These are phyloP conservation scores for Dendrobium catenatum DNA, from an alignment of 106 monocot species.

Conservation along the genomic window DNA sequence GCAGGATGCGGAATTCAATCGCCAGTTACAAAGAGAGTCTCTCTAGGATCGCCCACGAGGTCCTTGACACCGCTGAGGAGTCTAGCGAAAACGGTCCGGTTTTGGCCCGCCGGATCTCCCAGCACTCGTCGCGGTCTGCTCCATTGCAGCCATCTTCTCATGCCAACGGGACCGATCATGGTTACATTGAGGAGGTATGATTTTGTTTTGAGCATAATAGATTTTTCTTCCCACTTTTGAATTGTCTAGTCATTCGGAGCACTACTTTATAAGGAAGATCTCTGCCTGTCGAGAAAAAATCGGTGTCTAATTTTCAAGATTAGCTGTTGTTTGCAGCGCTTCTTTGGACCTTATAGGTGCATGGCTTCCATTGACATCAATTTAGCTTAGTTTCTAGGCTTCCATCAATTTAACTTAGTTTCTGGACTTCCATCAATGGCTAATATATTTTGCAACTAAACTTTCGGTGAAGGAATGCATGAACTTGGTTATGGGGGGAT, in stretches of 20 bases:
- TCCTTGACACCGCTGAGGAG: constrained; percentile 39
- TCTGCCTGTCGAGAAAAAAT: too few species aligned
- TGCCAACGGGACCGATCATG: constrained; percentile 42
- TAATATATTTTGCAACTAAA: background rate
- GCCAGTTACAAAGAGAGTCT: constrained; percentile 74
- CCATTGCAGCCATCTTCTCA: constrained; percentile 19
- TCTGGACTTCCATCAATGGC: background rate
- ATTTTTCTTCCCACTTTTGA: background rate
- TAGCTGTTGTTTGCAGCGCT: too few species aligned
- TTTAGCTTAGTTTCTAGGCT: background rate
- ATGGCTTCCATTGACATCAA: too few species aligned
- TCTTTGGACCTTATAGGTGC: too few species aligned
- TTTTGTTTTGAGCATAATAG: background rate
- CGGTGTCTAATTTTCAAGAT: too few species aligned
- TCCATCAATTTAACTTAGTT: background rate
- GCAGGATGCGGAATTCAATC: constrained; percentile 34
- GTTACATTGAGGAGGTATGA: constrained; percentile 39
- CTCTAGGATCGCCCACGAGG: constrained; percentile 76
- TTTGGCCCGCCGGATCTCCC: constrained; percentile 27
- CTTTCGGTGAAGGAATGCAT: background rate
- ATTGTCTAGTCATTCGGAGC: background rate
- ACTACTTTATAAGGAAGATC: background rate
- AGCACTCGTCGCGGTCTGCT: constrained; percentile 18
- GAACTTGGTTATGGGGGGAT: background rate
- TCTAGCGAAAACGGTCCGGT: constrained; percentile 15